A percentile compares a stretch with the other conserved stretches of the same genome.
Conservation (phyloP, 805 yeast species). For the Ogataea zsoltii region DNA sequence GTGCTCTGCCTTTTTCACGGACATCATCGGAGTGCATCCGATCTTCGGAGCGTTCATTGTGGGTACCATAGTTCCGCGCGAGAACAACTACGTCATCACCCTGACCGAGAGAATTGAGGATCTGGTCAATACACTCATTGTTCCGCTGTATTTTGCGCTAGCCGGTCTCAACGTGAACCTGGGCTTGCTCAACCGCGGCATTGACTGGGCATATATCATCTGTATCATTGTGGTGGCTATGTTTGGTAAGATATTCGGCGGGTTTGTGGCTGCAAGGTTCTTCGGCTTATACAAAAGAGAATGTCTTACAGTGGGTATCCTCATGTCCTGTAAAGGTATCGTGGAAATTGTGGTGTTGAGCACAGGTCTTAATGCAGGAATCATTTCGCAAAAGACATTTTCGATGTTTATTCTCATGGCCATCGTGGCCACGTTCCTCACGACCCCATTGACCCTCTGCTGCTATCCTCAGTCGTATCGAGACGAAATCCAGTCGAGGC, state of each 20-base stretch:
- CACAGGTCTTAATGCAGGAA: slow-evolving; percentile 71
- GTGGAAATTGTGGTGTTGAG: slow-evolving; percentile 80
- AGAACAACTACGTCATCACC: slow-evolving; percentile 67
- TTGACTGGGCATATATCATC: slow-evolving; percentile 76
- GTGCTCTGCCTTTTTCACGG: slow-evolving; percentile 74
- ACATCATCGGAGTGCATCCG: slow-evolving; percentile 83
- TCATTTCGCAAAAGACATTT: slow-evolving; percentile 62
- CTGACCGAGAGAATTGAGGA: slow-evolving; percentile 78
- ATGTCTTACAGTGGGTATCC: slow-evolving; percentile 70
- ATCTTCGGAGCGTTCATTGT: slow-evolving; percentile 83
- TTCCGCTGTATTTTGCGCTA: slow-evolving; percentile 78
- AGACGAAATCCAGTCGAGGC: slow-evolving; percentile 43
- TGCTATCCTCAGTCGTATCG: slow-evolving; percentile 65
- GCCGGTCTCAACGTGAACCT: slow-evolving; percentile 75
- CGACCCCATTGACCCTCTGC: slow-evolving; percentile 70
- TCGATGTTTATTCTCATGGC: slow-evolving; percentile 88
- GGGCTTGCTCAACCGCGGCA: slow-evolving; percentile 61
- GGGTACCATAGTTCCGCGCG: slow-evolving; percentile 76
- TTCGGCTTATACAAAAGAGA: slow-evolving; percentile 72
- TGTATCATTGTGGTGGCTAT: slow-evolving; percentile 70
- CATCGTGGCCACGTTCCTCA: slow-evolving; percentile 70
- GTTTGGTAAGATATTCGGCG: slow-evolving; percentile 67
- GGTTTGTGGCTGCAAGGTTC: slow-evolving; percentile 60
- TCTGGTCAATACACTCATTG: slow-evolving; percentile 65
- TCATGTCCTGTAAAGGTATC: slow-evolving; percentile 89